Conservation (phyloP, 257 asterid genomes). For the Solanum pimpinellifolium region DNA sequence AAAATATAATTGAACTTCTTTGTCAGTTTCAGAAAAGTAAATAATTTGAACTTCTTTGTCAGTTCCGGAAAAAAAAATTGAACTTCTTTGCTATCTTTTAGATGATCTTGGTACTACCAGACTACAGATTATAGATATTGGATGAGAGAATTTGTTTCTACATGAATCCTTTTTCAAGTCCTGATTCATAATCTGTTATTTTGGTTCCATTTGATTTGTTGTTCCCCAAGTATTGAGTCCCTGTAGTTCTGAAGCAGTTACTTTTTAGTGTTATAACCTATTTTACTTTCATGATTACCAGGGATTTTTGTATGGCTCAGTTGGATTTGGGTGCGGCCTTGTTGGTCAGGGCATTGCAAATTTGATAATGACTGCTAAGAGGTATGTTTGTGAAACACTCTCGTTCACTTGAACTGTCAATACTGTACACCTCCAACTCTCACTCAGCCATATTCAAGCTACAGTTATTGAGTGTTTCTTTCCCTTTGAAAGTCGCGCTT, state of each 20-base stretch:
- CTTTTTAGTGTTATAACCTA: not conserved
- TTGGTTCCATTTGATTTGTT: not conserved
- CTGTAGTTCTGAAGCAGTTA: not conserved
- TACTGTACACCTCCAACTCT: not conserved
- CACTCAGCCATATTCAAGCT: not conserved
- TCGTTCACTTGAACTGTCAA: not conserved
- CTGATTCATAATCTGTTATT: not conserved
- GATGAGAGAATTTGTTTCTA: not conserved
- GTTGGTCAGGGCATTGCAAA: conserved; percentile 96
- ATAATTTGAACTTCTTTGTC: too few species aligned
- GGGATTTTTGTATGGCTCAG: conserved; percentile 91
- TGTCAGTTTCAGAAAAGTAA: not conserved
- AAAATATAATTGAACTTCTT: not conserved
- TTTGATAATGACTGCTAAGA: conserved; percentile 81
- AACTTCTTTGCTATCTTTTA: not conserved
- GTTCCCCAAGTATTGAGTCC: not conserved
- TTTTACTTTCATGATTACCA: conserved; percentile 17
- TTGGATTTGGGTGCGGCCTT: conserved; percentile 88
- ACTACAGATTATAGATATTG: not conserved
- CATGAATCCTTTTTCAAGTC: not conserved
- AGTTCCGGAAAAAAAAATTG: not conserved
- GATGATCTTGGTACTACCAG: not conserved
- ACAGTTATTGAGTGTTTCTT: not conserved
- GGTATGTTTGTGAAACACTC: conserved; percentile 23
- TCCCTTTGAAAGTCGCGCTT: not conserved